Evolutionary conservation across 176 grass and related monocot genomes (phyloP).

Genomic region (Carex pumila): DNA sequence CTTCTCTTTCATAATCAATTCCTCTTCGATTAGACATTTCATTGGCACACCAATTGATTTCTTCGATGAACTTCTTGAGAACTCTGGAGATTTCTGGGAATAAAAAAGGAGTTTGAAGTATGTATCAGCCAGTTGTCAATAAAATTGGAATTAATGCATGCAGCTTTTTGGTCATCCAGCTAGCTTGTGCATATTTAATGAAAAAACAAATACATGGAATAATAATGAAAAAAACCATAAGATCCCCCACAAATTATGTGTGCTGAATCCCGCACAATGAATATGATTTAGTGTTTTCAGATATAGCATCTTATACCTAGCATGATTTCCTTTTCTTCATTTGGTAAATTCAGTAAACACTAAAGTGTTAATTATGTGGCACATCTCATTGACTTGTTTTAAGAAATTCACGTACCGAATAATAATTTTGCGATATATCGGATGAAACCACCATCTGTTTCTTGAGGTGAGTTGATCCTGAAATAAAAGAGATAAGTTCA

Average conservation of each 20-base stretch:
- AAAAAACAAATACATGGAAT: neutral
- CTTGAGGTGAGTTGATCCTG: conserved; percentile 30
- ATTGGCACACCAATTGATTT: conserved; percentile 43
- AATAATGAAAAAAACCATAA: neutral
- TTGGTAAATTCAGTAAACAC: neutral
- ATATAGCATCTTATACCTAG: neutral
- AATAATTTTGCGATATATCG: conserved; percentile 14
- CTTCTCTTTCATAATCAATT: conserved; percentile 54
- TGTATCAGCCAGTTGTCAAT: conserved; percentile 5
- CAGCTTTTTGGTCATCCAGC: neutral
- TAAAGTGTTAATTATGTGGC: neutral
- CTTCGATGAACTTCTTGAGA: conserved; percentile 42
- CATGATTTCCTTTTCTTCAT: neutral
- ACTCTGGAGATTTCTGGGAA: conserved; percentile 38
- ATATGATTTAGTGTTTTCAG: neutral
- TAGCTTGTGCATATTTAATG: neutral
- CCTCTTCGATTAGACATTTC: conserved; percentile 80
- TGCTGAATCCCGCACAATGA: neutral
- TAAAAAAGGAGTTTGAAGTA: neutral
- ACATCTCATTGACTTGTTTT: neutral
- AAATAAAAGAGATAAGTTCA: conserved; percentile 6
- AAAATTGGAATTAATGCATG: neutral
- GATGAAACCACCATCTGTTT: conserved; percentile 3
- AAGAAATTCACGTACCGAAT: conserved; percentile 7
- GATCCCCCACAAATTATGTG: neutral